Base-by-base conservation (phyloP, 306 rosid species). In the Rosa persica region DNA sequence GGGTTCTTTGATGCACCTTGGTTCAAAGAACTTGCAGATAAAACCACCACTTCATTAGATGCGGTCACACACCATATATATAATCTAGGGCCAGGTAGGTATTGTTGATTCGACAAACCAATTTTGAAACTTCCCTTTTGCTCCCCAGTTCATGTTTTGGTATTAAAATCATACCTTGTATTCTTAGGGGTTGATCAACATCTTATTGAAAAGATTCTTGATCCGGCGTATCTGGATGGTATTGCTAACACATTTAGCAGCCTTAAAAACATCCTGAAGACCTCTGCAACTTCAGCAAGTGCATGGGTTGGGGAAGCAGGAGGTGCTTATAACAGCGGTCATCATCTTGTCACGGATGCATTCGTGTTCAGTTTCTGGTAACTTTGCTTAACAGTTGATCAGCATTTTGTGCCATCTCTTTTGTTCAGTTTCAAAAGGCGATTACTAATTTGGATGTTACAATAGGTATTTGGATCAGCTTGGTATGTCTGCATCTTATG, bases 261-360 rank as follows among this genome's bases (percentile, higher is more conserved):
- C 84, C 98, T 96, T 52, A 89, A 74, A 40, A 70, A 72, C 75
- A 74, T 88, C 81, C 81, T 93, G 15, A 77, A n/a, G 80, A 83
- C 76, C 69, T 86, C 96, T 66, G 62, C 79, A 76, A 85, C 84
- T 70, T 78, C 86, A 10, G 92, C 91, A 19, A 70, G 60, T 55
- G 88, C 99, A 2, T 96, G 99, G 98, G 98, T 96, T 76, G 99
- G 98, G 54, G 99, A 96, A 86, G 82, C 99, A 5, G 99, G 99
- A 82, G 99, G 99, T 57, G 94, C 99, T 46, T 96, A 88, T 82
- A 90, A 90, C 77, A 96, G 99, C 72, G 99, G 98, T 69, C 90
- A 80, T 71, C 89, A 89, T 80, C 96, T 87, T 69, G 95, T 92
- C 80, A 81, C 92, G 2, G 90, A 96, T 89, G 86, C 99, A 77